Conservation (phyloP, 179 eudicot species). For the Vitellaria paradoxa region DNA sequence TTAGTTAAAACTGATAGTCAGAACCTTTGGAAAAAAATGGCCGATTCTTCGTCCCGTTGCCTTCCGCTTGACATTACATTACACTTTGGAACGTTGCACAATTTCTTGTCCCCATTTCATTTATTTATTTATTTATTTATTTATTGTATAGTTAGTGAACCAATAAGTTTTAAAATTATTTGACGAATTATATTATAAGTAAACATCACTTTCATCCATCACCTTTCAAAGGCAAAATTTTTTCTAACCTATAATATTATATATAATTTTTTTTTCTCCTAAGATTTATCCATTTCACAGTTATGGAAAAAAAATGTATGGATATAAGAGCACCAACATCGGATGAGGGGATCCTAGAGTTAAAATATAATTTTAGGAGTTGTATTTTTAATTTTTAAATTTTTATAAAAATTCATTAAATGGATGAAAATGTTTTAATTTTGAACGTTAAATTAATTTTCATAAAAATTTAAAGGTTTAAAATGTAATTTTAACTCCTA, state of each 20-base stretch:
- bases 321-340: too few species aligned
- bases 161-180: not conserved
- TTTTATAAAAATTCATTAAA: too few species aligned
- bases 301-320: too few species aligned
- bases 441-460: too few species aligned
- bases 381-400: too few species aligned
- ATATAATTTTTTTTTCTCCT: not conserved
- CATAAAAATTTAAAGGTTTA: too few species aligned
- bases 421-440: too few species aligned
- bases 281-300: not conserved
- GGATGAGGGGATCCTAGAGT: too few species aligned
- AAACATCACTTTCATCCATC: not conserved
- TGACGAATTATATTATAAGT: not conserved
- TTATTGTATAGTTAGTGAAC: too few species aligned
- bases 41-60: not conserved
- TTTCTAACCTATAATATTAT: not conserved
- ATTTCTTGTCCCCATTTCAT: not conserved
- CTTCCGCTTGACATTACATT: slow-evolving; percentile 15
- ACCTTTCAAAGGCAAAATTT: not conserved
- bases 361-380: too few species aligned
- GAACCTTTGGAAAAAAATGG: not conserved
- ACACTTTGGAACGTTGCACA: not conserved
- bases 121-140: not conserved
- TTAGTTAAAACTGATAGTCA: slow-evolving; percentile 21
- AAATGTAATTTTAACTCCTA: too few species aligned